Evolutionary conservation across 2,329 filamentous ascomycete species (phyloP).

Genomic region (Exophiala viscosa): DNA sequence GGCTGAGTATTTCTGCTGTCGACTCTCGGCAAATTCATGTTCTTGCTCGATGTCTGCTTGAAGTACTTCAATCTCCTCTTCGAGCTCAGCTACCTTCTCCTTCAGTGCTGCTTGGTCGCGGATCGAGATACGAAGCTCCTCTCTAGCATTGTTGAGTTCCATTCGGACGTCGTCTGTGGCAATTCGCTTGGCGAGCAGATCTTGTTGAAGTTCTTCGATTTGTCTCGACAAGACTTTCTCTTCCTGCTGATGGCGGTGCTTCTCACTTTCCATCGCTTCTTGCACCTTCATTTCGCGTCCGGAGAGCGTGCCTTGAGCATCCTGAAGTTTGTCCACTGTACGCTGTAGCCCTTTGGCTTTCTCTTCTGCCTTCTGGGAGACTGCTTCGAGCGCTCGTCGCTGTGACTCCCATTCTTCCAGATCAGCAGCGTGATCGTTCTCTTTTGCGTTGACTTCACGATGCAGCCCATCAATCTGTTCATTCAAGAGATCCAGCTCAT

Average conservation of each 20-base stretch:
- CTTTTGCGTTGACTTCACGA: slow-evolving; percentile 64
- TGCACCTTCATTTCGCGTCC: slow-evolving; percentile 65
- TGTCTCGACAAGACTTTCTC: slow-evolving; percentile 68
- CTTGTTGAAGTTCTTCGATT: slow-evolving; percentile 68
- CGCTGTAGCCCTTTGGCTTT: slow-evolving; percentile 64
- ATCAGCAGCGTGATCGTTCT: slow-evolving; percentile 67
- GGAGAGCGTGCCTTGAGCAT: slow-evolving; percentile 64
- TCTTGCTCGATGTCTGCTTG: slow-evolving; percentile 65
- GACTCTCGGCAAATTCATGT: slow-evolving; percentile 57
- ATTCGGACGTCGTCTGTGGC: slow-evolving; percentile 62
- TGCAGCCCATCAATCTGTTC: slow-evolving; percentile 60
- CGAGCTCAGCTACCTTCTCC: slow-evolving; percentile 64
- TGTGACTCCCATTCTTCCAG: slow-evolving; percentile 70
- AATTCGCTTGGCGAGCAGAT: slow-evolving; percentile 64
- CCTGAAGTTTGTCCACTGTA: slow-evolving; percentile 66
- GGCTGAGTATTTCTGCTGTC: slow-evolving; percentile 55
- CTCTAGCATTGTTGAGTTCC: slow-evolving; percentile 63
- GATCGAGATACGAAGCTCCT: slow-evolving; percentile 66
- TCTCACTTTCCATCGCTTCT: slow-evolving; percentile 66
- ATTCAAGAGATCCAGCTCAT: slow-evolving; percentile 53
- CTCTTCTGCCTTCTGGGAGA: slow-evolving; percentile 64
- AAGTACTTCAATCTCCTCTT: slow-evolving; percentile 73
- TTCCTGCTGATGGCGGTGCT: slow-evolving; percentile 67
- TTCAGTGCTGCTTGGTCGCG: slow-evolving; percentile 59
- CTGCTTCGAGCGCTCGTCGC: slow-evolving; percentile 61